Base-by-base conservation (phyloP, 495 filamentous ascomycete genomes). In the Neurospora cerealis region DNA sequence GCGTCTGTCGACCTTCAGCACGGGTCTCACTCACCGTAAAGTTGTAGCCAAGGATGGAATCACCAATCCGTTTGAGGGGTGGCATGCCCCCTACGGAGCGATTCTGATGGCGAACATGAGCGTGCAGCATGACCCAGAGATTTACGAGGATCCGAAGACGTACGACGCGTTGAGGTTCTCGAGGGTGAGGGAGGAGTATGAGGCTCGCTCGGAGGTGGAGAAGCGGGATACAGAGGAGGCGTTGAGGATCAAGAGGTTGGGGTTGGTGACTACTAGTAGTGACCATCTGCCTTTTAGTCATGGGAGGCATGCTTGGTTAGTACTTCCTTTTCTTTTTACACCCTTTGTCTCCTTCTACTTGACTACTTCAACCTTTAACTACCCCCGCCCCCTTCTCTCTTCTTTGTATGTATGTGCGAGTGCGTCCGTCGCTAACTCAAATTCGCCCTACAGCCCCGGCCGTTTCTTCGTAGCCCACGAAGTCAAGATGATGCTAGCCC, bases 391-490 rank as follows among this genome's bases (percentile, higher is more conserved):
- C n/a, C n/a, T n/a, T n/a, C n/a, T n/a, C n/a, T n/a, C n/a, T n/a
- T n/a, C n/a, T n/a, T n/a, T n/a, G n/a, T n/a, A n/a, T n/a, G n/a
- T n/a, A n/a, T n/a, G n/a, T n/a, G n/a, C n/a, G n/a, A n/a, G n/a
- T n/a, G n/a, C n/a, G n/a, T n/a, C n/a, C n/a, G n/a, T n/a, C n/a
- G n/a, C n/a, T n/a, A n/a, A n/a, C n/a, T n/a, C n/a, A n/a, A n/a
- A n/a, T n/a, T n/a, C n/a, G n/a, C n/a, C n/a, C n/a, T n/a, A 70
- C 3, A 82, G 84, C 34, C 83, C 83, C 21, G 84, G 84, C 15
- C 77, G 83, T 17, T 86, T 86, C 76, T 83, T 86, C 70, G 84
- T 85, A 7, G 79, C 81, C 24, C 80, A 81, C 70, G 79, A 83
- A 73, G 72, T 86, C 37, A 86, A 86, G 73, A 81, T 86, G 70